phyloP scores from a whole-genome alignment of 2,329 filamentous ascomycete genomes.

The Diaporthe helianthi region DNA sequence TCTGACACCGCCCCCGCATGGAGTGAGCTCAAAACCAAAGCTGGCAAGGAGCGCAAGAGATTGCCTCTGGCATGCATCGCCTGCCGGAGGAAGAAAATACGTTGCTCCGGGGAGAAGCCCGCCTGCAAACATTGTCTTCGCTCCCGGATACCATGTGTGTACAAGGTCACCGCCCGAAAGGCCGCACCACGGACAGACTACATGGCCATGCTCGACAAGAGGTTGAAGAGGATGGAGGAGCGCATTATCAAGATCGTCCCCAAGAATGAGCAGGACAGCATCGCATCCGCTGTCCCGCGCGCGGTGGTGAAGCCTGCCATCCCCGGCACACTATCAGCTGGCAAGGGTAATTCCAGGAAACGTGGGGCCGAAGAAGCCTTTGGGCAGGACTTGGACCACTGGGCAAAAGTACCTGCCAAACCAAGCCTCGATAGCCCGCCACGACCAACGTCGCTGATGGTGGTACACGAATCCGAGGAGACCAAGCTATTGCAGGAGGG shows the following conservation, averaged over 20 bases:
- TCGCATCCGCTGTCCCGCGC: conserved; percentile 70
- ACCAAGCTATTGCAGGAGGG: conserved; percentile 82
- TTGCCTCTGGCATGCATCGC: conserved; percentile 94
- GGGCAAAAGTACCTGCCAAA: conserved; percentile 70
- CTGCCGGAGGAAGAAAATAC: conserved; percentile 95
- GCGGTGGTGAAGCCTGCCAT: conserved; percentile 84
- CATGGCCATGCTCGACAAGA: conserved; percentile 98
- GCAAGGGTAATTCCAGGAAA: conserved; percentile 74
- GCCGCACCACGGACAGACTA: conserved; percentile 95
- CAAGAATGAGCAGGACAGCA: conserved; percentile 77
- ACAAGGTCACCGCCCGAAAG: conserved; percentile 95
- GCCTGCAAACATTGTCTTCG: conserved; percentile 95
- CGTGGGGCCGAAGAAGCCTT: conserved; percentile 88
- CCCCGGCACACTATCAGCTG: conserved; percentile 57
- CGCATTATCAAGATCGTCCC: conserved; percentile 95
- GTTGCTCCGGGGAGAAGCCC: conserved; percentile 96
- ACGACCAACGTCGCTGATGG: conserved; percentile 57
- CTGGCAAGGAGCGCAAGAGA: conserved; percentile 93
- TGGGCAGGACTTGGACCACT: conserved; percentile 78
- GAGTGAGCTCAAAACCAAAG: conserved; percentile 88
- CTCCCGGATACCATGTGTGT: conserved; percentile 93
- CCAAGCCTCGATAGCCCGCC: conserved; percentile 55
- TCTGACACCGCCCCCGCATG: conserved; percentile 69
- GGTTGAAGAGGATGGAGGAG: conserved; percentile 96
- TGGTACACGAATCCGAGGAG: conserved; percentile 73